A percentile compares a stretch with the other conserved stretches of the same genome.
phyloP scores from a whole-genome alignment of 176 grass and related monocot species.

The Bothriochloa decipiens region DNA sequence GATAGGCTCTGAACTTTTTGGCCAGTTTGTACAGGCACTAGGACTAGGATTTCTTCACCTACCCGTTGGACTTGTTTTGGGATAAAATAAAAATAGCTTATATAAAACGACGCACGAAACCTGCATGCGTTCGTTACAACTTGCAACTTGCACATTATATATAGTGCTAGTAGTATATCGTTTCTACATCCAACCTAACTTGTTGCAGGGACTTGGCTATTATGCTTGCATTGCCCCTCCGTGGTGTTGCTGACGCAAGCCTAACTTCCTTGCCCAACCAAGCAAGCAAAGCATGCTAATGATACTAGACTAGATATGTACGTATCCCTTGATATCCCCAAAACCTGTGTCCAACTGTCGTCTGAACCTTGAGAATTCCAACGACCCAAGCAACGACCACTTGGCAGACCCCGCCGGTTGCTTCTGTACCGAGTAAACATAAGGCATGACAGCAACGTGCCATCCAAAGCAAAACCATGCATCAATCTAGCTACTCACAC shows the following conservation, averaged over 20 bases:
- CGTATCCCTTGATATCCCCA: not conserved
- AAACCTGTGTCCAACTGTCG: not conserved
- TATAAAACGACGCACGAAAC: not conserved
- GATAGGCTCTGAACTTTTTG: not conserved
- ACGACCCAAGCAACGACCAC: not conserved
- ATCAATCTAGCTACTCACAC: not conserved
- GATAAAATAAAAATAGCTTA: not conserved
- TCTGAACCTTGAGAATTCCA: not conserved
- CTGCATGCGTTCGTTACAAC: not conserved
- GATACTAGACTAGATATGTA: not conserved
- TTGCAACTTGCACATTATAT: not conserved
- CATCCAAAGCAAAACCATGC: not conserved
- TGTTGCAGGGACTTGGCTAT: not conserved
- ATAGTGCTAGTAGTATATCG: not conserved
- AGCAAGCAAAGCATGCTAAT: not conserved
- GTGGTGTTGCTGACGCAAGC: not conserved
- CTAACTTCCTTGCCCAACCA: conserved; percentile 12
- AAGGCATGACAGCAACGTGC: conserved; percentile 2
- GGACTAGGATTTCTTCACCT: conserved; percentile 5
- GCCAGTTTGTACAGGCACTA: not conserved
- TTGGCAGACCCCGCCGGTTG: not conserved
- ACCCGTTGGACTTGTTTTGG: not conserved
- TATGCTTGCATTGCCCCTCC: not conserved
- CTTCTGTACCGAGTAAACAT: conserved; percentile 8
- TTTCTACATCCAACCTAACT: not conserved